Evolutionary conservation across 2,329 filamentous ascomycete genomes (phyloP), one percentile per base, ranked within the genome.

Genomic region (Colletotrichum sp.): DNA sequence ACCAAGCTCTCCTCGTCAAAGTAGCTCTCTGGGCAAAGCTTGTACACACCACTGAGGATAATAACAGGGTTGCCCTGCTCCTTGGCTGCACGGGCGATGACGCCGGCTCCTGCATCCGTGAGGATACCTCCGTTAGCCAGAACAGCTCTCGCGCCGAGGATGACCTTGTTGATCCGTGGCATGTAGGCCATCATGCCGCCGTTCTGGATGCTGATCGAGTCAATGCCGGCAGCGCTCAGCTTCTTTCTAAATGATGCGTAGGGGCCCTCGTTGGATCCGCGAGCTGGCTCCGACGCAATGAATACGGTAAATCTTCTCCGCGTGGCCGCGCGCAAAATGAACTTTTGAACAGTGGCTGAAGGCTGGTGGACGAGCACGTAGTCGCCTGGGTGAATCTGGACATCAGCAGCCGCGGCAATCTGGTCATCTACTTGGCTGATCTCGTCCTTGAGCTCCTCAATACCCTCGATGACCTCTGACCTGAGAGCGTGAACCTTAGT

Each of bases 401-500:
- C 95, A 78, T 98, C 94, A 4, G 96, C 95, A 78, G 96, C 94
- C 26, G 93, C 92, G 3, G 96, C 95, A 80, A 99, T 98, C 84
- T 98, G 96, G 81, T 98, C 95, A 82, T 98, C 97, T 9, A 96
- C 96, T 82, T 96, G 94, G 79, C 94, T 94, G 72, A 99, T 93
- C 86, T 99, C 97, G 82, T 99, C 97, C 84, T 98, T 95, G 76
- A 99, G 96, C 84, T 99, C 97, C 81, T 95, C 93, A 81, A 99
- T 98, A 57, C 96, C 97, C 80, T 97, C 95, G 79, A 98, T 93
- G 30, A 99, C 94, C 84, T 99, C 97, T 16, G 95, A 95, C 76
- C 96, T 94, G 75, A 99, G 89, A 77, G 98, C 94, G 76, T 94
- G 90, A 70, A 88, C 84, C 76, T 89, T 89, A 62, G 88, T 86